Evolutionary conservation across 768 basidiomycete genomes (phyloP).

Genomic region (Tricholoma hemisulphureum): DNA sequence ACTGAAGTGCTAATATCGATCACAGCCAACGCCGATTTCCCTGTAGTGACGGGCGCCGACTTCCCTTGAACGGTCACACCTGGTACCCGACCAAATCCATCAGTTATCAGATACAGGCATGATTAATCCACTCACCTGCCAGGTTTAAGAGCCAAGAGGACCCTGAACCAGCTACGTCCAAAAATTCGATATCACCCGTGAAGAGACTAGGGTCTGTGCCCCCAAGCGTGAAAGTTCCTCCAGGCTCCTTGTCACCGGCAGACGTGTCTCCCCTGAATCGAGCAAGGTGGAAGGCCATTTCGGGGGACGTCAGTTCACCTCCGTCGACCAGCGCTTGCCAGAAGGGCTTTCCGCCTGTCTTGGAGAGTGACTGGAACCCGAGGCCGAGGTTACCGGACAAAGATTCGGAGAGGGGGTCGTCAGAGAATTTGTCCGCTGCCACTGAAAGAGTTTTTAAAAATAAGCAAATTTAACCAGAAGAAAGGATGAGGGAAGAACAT

Average conservation of each 20-base stretch:
- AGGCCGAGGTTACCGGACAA: conserved; percentile 79
- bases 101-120: neutral
- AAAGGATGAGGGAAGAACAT: conserved; percentile 22
- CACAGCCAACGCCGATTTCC: conserved; percentile 54
- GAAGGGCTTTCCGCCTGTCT: conserved; percentile 57
- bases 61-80: conserved; percentile 62
- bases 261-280: conserved; percentile 41
- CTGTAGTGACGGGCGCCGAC: conserved; percentile 41
- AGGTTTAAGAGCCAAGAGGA: conserved; percentile 65
- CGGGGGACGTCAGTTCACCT: conserved; percentile 44
- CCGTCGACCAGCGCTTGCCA: conserved; percentile 55
- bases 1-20: conserved; percentile 97
- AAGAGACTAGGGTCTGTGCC: conserved; percentile 60
- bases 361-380: conserved; percentile 60
- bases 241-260: conserved; percentile 43
- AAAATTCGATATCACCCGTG: conserved; percentile 70
- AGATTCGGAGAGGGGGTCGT: conserved; percentile 43
- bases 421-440: neutral
- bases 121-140: conserved; percentile 45
- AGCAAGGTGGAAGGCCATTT: conserved; percentile 66
- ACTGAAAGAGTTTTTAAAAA: neutral
- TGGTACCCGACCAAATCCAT: conserved; percentile 28
- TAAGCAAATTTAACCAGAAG: neutral
- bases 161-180: conserved; percentile 40
- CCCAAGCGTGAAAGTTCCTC: conserved; percentile 74